Evolutionary conservation across 768 basidiomycete species (phyloP), one percentile per base, ranked within the genome.

Genomic region (Crucibulum laeve): DNA sequence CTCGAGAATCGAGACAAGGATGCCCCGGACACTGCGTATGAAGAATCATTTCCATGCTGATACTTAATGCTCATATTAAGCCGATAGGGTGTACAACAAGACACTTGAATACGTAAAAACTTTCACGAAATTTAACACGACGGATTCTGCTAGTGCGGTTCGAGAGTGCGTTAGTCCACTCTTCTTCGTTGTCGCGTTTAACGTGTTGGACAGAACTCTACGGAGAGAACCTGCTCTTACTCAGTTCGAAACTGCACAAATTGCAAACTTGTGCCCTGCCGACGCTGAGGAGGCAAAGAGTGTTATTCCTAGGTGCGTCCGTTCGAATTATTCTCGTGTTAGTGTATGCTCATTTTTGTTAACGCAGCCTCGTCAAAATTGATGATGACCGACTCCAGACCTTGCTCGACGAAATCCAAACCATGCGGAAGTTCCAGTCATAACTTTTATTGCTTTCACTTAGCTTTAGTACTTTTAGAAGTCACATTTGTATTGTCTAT

Each of bases 251-350:
- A 87, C 87, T 3, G 91, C 91, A 2, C 92, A 95, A 58, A 87
- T 95, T 42, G 90, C 90, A 13, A 95, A 95, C 55, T 63, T 95
- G 43, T 91, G 89, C 56, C 92, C 92, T 11, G 87, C 82, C 30
- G 82, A 83, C 46, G 77, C 88, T 3, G 92, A 95, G 52, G 93
- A 95, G 62, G 87, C 91, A 21, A 94, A 92, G 69, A 91, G 91
- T 54, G 76, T 92, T 42, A 70, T 95, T 25, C 92, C 92, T 5
- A 94, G 91, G 91, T 86, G 41, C 15, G 68, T 53, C 26, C 7
- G 10, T 8, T 32, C 41, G 21, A 3, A 13, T 22, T 17, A 5
- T n/a, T 25, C 3, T 32, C 37, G 13, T 38, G 25, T 39, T 4
- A 25, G 7, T 19, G 19, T 38, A 19, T 15, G 10, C 19, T 40